A percentile compares a stretch with the other conserved stretches of the same genome.
Evolutionary conservation across 176 grass and related monocot species (phyloP).

Genomic region (Zizania latifolia): DNA sequence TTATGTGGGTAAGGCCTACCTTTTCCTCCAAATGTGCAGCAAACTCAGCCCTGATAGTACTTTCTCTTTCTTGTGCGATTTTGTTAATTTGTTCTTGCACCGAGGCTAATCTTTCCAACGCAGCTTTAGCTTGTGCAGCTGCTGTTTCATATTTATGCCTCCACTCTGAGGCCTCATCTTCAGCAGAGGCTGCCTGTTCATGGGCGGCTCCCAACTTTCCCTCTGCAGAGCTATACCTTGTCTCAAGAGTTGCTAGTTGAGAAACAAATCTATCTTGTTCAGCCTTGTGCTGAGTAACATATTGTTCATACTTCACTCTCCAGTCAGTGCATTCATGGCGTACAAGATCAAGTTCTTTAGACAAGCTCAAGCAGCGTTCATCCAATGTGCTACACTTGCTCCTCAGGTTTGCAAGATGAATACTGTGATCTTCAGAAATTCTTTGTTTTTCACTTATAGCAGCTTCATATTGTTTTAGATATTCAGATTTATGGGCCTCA

Average conservation of each 20-base stretch:
- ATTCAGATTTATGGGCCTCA: slow-evolving; percentile 69
- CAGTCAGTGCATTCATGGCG: slow-evolving; percentile 58
- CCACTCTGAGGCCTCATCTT: slow-evolving; percentile 72
- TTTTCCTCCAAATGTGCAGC: slow-evolving; percentile 52
- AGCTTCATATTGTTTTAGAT: slow-evolving; percentile 58
- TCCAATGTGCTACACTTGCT: slow-evolving; percentile 71
- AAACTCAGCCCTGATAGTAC: slow-evolving; percentile 59
- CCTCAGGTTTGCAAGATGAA: slow-evolving; percentile 53
- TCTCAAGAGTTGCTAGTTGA: slow-evolving; percentile 42
- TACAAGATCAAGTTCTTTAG: slow-evolving; percentile 55
- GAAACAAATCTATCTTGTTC: slow-evolving; percentile 40
- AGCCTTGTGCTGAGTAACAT: slow-evolving; percentile 30
- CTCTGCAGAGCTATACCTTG: slow-evolving; percentile 49
- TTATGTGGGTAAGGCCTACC: slow-evolving; percentile 12
- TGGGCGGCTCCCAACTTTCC: slow-evolving; percentile 54
- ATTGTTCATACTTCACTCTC: slow-evolving; percentile 55
- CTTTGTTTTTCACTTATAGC: slow-evolving; percentile 63
- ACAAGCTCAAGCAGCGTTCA: slow-evolving; percentile 47
- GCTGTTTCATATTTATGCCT: slow-evolving; percentile 67
- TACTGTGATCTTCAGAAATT: slow-evolving; percentile 49
- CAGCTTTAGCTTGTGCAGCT: slow-evolving; percentile 60
- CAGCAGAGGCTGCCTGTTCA: slow-evolving; percentile 54
- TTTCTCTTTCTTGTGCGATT: slow-evolving; percentile 68
- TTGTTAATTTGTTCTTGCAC: slow-evolving; percentile 63
- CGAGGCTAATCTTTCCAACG: slow-evolving; percentile 56